A percentile compares a stretch with the other conserved stretches of the same genome.
phyloP scores from a whole-genome alignment of 768 basidiomycete genomes.

The Phlegmacium glaucopus region DNA sequence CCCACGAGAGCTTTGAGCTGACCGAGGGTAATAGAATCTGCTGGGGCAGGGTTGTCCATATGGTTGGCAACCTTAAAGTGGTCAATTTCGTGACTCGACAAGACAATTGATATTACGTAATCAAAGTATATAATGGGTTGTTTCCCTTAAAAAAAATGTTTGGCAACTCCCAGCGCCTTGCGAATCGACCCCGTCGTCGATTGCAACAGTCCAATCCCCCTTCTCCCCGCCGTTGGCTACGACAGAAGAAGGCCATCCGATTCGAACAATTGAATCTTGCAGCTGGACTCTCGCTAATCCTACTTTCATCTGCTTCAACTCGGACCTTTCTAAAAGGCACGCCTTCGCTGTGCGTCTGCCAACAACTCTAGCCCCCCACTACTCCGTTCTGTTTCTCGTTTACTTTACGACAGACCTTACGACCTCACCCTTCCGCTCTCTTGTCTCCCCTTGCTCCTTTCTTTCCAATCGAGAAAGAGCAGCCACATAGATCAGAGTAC shows the following conservation, averaged over 20 bases:
- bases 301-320: conserved; percentile 27
- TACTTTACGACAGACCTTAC: conserved; percentile 71
- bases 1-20: conserved; percentile 75
- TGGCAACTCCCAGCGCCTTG: conserved; percentile 36
- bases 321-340: conserved; percentile 69
- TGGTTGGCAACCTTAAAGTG: too few relatives aligned
- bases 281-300: conserved; percentile 31
- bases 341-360: conserved; percentile 94
- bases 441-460: conserved; percentile 30
- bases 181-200: conserved; percentile 51
- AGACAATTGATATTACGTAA: conserved; percentile 26
- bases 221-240: conserved; percentile 27
- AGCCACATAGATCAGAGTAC: conserved; percentile 38
- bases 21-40: conserved; percentile 72
- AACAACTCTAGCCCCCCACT: conserved; percentile 33
- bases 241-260: conserved; percentile 42
- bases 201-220: conserved; percentile 43
- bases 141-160: conserved; percentile 19
- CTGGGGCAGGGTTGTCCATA: conserved; percentile 18
- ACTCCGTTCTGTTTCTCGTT: conserved; percentile 25
- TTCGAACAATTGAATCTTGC: conserved; percentile 18
- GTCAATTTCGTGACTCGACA: background rate
- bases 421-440: conserved; percentile 45
- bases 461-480: conserved; percentile 35
- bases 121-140: conserved; percentile 22